A percentile compares a stretch with the other conserved stretches of the same genome.
Conservation (phyloP, 371 early-diverging fungal genomes). For the Rhizopus arrhizus region DNA sequence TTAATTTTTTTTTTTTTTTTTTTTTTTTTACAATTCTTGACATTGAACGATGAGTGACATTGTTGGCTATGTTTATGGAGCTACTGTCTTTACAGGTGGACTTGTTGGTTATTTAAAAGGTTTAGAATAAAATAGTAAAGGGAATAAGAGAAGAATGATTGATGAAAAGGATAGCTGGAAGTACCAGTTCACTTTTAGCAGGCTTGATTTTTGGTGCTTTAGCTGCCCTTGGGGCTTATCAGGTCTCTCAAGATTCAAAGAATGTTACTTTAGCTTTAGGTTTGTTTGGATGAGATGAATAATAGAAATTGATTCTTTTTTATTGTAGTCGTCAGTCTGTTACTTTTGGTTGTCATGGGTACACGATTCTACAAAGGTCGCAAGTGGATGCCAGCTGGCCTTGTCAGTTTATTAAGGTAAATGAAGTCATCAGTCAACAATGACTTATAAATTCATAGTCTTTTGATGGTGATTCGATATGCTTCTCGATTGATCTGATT, state of each 20-base stretch:
- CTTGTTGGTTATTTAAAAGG: slow-evolving; percentile 53
- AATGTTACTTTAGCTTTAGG: slow-evolving; percentile 49
- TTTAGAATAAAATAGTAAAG: slow-evolving; percentile 4
- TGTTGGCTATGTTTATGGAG: slow-evolving; percentile 47
- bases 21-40: slow-evolving; percentile 48
- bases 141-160: background rate
- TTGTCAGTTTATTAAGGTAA: slow-evolving; percentile 56
- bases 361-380: slow-evolving; percentile 53
- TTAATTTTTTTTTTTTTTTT: slow-evolving; percentile 10
- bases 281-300: slow-evolving; percentile 21
- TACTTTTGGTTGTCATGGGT: slow-evolving; percentile 61
- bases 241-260: slow-evolving; percentile 46
- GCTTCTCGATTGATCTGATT: slow-evolving; percentile 21
- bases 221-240: slow-evolving; percentile 46
- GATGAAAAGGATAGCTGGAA: slow-evolving; percentile 39
- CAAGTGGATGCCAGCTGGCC: slow-evolving; percentile 69
- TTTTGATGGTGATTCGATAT: slow-evolving; percentile 38
- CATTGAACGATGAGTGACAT: slow-evolving; percentile 42
- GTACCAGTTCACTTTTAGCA: slow-evolving; percentile 46
- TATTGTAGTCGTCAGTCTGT: slow-evolving; percentile 39
- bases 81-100: slow-evolving; percentile 43
- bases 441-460: slow-evolving; percentile 10
- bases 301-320: background rate
- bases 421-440: background rate
- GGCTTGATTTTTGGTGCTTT: slow-evolving; percentile 47